These are phyloP conservation scores for Suillus occidentalis DNA, from an alignment of 768 basidiomycete genomes.

Conservation along the genomic window DNA sequence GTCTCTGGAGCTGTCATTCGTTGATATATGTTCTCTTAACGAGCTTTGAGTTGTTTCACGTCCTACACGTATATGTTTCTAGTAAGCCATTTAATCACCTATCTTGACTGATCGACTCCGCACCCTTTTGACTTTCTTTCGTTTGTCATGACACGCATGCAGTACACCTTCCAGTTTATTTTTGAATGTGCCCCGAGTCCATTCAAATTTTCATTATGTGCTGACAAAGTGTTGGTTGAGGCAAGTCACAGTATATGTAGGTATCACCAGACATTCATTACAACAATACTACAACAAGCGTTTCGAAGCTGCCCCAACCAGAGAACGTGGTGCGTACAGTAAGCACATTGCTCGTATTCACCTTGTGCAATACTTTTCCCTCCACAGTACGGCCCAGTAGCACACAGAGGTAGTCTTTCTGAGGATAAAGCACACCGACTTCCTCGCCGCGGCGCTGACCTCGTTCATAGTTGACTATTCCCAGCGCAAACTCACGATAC, in stretches of 20 bases:
- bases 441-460: not conserved
- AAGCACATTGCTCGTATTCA: constrained; percentile 4
- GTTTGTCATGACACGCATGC: not conserved
- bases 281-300: not conserved
- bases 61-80: not conserved
- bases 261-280: not conserved
- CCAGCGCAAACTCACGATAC: not conserved
- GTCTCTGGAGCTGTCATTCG: constrained; percentile 45
- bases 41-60: too few relatives aligned
- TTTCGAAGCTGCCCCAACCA: not conserved
- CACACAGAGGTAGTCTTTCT: constrained; percentile 4
- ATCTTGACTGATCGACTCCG: not conserved
- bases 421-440: not conserved
- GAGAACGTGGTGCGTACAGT: not conserved
- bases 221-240: not conserved
- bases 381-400: not conserved
- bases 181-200: not conserved
- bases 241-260: not conserved
- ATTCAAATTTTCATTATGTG: not conserved
- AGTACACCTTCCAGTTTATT: not conserved
- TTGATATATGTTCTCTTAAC: not conserved
- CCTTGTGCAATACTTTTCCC: not conserved
- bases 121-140: not conserved
- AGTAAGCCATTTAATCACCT: not conserved
- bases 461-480: constrained; percentile 7